These are phyloP conservation scores for Solanum acaule DNA, from an alignment of 257 asterid genomes.

Conservation along the genomic window DNA sequence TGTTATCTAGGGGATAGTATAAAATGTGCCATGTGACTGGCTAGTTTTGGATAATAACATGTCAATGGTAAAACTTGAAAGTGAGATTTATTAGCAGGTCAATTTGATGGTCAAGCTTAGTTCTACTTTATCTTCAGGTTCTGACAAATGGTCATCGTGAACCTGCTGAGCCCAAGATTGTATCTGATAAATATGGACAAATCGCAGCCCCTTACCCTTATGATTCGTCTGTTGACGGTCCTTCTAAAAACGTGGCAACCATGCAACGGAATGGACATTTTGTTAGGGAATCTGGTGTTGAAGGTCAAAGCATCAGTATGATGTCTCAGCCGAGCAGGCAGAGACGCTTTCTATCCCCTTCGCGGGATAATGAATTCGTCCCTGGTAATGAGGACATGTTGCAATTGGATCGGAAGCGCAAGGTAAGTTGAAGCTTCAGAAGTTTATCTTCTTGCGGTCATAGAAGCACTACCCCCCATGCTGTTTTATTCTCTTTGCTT, in stretches of 20 bases:
- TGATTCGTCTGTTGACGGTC: constrained; percentile 20
- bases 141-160: constrained; percentile 19
- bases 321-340: constrained; percentile 23
- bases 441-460: not conserved
- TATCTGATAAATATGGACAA: constrained; percentile 26
- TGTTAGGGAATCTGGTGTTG: constrained; percentile 50
- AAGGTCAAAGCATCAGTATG: constrained; percentile 36
- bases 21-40: not conserved
- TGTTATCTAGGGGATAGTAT: not conserved
- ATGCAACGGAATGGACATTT: constrained; percentile 55
- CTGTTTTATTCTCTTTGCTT: not conserved
- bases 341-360: constrained; percentile 21
- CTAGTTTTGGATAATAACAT: not conserved
- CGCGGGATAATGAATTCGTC: constrained; percentile 12
- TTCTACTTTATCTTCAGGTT: constrained; percentile 11
- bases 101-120: not conserved
- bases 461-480: constrained; percentile 1
- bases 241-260: constrained; percentile 31
- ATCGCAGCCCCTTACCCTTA: constrained; percentile 18
- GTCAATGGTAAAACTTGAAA: not conserved
- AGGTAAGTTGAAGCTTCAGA: constrained; percentile 38
- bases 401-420: constrained; percentile 29
- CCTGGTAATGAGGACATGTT: constrained; percentile 18
- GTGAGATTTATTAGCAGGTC: not conserved
- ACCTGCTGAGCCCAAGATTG: constrained; percentile 20